phyloP scores from a whole-genome alignment of 257 asterid genomes.

The Nicotiana noctiflora region DNA sequence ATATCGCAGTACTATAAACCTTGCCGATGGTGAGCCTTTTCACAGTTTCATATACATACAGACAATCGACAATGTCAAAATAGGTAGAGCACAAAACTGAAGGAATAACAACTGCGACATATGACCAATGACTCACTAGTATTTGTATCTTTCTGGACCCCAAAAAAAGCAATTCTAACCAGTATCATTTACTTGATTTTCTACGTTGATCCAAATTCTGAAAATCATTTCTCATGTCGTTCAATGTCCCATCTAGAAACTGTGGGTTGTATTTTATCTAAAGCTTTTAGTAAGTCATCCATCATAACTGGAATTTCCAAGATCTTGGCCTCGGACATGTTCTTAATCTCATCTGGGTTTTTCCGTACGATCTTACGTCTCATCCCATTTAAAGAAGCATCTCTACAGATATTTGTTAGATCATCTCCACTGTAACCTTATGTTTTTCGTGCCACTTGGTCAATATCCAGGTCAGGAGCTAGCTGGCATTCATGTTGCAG shows the following conservation, averaged over 20 bases:
- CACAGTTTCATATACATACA: too few relatives aligned
- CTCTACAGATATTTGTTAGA: slow-evolving; percentile 81
- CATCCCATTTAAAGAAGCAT: slow-evolving; percentile 84
- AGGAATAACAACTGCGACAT: too few relatives aligned
- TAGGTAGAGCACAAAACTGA: too few relatives aligned
- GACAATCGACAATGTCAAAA: too few relatives aligned
- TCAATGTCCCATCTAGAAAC: slow-evolving; percentile 86
- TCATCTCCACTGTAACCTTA: slow-evolving; percentile 97
- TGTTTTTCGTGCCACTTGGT: slow-evolving; percentile 77
- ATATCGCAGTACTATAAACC: too few relatives aligned
- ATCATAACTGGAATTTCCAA: slow-evolving; percentile 77
- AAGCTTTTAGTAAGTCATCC: slow-evolving; percentile 84
- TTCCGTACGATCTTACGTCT: slow-evolving; percentile 73
- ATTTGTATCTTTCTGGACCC: too few relatives aligned
- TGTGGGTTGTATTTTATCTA: slow-evolving; percentile 80
- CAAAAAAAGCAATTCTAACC: too few relatives aligned
- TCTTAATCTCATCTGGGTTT: slow-evolving; percentile 66
- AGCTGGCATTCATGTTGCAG: slow-evolving; percentile 33
- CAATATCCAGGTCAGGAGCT: slow-evolving; percentile 71
- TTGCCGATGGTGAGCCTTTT: too few relatives aligned
- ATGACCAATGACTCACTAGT: too few relatives aligned
- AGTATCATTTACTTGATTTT: too few relatives aligned
- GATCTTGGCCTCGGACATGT: slow-evolving; percentile 79
- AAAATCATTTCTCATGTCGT: slow-evolving; percentile 80
- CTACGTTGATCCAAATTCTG: slow-evolving; percentile 81